These are phyloP conservation scores for Apiosordaria backusii DNA, from an alignment of 495 filamentous ascomycete genomes.

Conservation along the genomic window DNA sequence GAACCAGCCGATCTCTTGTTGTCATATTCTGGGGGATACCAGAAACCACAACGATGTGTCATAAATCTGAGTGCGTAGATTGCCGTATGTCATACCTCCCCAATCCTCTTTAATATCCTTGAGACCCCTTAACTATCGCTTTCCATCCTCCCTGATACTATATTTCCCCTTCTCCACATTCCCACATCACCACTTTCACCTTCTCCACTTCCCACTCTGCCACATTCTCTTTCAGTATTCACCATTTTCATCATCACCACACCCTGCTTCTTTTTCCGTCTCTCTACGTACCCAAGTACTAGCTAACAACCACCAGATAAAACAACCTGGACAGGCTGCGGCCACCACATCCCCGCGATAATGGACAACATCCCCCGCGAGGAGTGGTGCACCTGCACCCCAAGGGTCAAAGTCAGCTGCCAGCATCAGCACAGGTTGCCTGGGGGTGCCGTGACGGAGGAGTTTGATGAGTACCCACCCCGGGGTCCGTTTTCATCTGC, in stretches of 20 bases:
- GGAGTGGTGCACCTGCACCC: constrained; percentile 62
- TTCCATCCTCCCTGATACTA: neutral
- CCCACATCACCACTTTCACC: no score
- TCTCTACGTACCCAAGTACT: neutral
- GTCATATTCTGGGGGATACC: no score
- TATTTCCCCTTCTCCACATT: no score
- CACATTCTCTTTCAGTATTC: no score
- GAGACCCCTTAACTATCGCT: no score
- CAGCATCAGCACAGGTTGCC: neutral
- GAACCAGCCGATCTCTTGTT: neutral
- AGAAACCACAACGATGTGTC: constrained; percentile 11
- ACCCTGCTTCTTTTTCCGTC: neutral
- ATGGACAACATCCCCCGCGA: constrained; percentile 58
- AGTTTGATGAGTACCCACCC: neutral
- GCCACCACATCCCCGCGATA: constrained; percentile 61
- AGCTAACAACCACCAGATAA: constrained; percentile 48
- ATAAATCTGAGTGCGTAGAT: constrained; percentile 13
- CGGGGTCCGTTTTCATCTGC: neutral
- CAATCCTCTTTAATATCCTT: no score
- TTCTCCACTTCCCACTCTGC: neutral
- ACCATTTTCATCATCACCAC: no score
- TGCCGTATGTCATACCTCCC: constrained; percentile 13
- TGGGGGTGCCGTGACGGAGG: neutral
- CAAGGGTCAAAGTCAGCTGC: constrained; percentile 31
- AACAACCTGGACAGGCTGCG: constrained; percentile 69